phyloP scores from a whole-genome alignment of 169 alveolate genomes.

The Eimeria praecox region DNA sequence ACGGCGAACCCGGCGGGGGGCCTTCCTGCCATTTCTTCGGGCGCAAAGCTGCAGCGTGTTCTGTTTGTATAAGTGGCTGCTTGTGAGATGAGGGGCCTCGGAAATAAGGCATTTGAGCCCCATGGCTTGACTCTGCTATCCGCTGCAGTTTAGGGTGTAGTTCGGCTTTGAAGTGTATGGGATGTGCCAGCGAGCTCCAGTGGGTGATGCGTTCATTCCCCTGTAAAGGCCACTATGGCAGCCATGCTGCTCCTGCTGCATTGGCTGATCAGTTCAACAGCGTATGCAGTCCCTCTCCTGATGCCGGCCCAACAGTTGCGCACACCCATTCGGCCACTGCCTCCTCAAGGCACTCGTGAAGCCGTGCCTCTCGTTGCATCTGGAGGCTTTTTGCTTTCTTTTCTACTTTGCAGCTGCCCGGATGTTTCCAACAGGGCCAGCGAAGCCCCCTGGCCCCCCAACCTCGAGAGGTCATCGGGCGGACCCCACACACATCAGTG shows the following conservation, averaged over 20 bases:
- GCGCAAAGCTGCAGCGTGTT: background rate
- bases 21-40: background rate
- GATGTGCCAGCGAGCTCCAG: background rate
- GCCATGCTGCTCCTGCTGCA: slow-evolving; percentile 64
- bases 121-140: background rate
- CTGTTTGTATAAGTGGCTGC: background rate
- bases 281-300: background rate
- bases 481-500: background rate
- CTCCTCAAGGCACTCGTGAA: background rate
- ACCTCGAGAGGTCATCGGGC: background rate
- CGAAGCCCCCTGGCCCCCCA: background rate
- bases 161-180: background rate
- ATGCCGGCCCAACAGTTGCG: background rate
- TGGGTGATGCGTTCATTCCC: background rate
- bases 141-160: background rate
- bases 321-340: background rate
- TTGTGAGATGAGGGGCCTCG: background rate
- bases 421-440: background rate
- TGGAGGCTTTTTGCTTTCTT: background rate
- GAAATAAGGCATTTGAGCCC: background rate
- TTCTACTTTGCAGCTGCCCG: background rate
- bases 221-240: slow-evolving; percentile 29
- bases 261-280: slow-evolving; percentile 13
- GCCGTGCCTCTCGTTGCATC: background rate
- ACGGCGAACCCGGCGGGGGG: background rate